These are phyloP conservation scores for Kockiozyma suomiensis DNA, from an alignment of 805 yeast genomes.

Conservation along the genomic window DNA sequence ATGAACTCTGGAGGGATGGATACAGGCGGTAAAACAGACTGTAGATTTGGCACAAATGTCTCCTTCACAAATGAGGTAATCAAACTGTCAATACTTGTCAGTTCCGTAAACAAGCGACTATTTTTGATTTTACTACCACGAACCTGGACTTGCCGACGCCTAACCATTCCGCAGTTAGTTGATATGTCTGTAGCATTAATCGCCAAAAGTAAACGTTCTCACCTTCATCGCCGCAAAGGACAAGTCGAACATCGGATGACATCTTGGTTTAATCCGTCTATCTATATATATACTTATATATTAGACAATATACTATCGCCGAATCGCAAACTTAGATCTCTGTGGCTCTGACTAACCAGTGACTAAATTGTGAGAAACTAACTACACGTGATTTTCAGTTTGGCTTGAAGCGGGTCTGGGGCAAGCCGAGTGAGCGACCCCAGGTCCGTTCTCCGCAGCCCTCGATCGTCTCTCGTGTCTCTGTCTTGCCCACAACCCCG, in stretches of 20 bases:
- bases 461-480: not conserved
- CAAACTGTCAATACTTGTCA: slow-evolving; percentile 47
- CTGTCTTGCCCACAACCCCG: not conserved
- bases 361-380: too few relatives aligned
- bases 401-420: too few relatives aligned
- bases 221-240: slow-evolving; percentile 80
- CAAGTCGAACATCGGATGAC: slow-evolving; percentile 60
- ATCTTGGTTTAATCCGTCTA: not conserved
- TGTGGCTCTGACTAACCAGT: too few relatives aligned
- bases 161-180: not conserved
- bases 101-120: not conserved
- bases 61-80: slow-evolving; percentile 82
- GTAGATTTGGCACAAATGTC: slow-evolving; percentile 69
- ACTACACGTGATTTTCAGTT: too few relatives aligned
- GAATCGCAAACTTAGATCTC: too few relatives aligned
- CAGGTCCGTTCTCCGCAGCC: slow-evolving; percentile 8
- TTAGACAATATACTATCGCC: too few relatives aligned
- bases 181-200: not conserved
- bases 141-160: slow-evolving; percentile 38
- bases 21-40: slow-evolving; percentile 78
- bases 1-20: slow-evolving; percentile 76
- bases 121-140: not conserved
- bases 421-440: too few relatives aligned
- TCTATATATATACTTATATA: too few relatives aligned
- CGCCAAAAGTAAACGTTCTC: slow-evolving; percentile 4